Evolutionary conservation across 1,284 basidiomycete species (phyloP), one percentile per base, ranked within the genome.

Genomic region (Fomitopsis schrenkii): DNA sequence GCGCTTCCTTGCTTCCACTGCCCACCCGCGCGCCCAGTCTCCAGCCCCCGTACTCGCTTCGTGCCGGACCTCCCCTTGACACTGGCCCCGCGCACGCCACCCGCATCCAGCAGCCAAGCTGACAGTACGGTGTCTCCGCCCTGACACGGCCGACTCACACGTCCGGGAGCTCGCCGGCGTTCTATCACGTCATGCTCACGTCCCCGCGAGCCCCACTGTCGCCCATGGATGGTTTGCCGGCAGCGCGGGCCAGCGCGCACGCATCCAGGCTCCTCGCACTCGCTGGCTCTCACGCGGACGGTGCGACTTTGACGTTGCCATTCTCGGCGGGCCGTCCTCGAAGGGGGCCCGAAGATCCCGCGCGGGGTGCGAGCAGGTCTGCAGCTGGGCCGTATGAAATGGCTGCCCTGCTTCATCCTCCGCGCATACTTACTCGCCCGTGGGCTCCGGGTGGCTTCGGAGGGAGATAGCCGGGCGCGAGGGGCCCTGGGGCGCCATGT

Each of bases 101-200:
- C 33, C 30, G 33, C 52, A 53, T 22, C 36, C 52, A 50, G 48
- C 48, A 33, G 28, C 48, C 9, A 30, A 26, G 12, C 7, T 46
- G 12, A 17, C 36, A 54, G 35, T 5, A 53, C 9, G 44, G 26
- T 8, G 26, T 48, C 45, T 30, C 7, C 22, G 26, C 50, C 50
- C 33, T 38, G 50, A 53, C 44, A 58, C 46, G n/a, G 41, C 41
- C 52, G 54, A n/a, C 54, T 56, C 59, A 45, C 58, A 46, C 58
- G 52, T 35, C 22, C 57, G 33, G 35, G 58, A 54, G 53, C 22
- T 22, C 30, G 5, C 52, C 22, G 36, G 28, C 14, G 36, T 60
- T 60, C 59, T 60, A 60, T 60, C 59, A 60, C 59, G 59, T 60
- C 59, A 60, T 60, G 44, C 26, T 36, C 22, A 44, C 36, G 58